These are phyloP conservation scores for Micractinium sp. DNA, from an alignment of 139 green algal species.

Conservation along the genomic window DNA sequence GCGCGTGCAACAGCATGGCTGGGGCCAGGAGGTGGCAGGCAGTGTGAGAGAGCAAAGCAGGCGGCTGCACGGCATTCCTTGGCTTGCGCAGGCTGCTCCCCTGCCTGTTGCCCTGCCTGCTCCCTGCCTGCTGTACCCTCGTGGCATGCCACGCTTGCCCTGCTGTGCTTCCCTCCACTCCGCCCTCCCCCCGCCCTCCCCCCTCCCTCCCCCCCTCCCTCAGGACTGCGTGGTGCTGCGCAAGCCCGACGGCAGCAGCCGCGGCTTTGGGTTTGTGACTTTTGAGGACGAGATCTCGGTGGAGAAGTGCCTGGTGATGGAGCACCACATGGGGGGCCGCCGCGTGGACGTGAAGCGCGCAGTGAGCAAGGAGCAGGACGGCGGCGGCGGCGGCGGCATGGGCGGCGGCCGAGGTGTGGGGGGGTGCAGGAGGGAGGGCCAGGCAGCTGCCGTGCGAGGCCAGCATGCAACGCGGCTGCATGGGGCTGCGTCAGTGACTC, in stretches of 20 bases:
- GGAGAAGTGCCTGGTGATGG: slow-evolving; percentile 76
- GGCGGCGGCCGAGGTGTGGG: slow-evolving; percentile 20
- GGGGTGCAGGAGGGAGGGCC: neutral
- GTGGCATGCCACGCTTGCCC: neutral
- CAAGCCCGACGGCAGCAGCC: slow-evolving; percentile 70
- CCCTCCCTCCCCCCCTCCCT: neutral
- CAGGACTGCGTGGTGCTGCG: slow-evolving; percentile 60
- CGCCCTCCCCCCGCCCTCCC: neutral
- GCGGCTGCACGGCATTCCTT: neutral
- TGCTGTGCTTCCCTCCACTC: neutral
- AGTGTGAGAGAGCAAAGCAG: neutral
- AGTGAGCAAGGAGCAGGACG: slow-evolving; percentile 66
- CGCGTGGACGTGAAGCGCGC: slow-evolving; percentile 81
- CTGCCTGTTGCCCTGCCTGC: neutral
- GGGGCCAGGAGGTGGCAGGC: too few species aligned
- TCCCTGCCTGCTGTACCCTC: neutral
- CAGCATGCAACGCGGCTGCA: neutral
- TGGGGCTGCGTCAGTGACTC: neutral
- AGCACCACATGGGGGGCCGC: slow-evolving; percentile 56
- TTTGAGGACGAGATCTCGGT: slow-evolving; percentile 78
- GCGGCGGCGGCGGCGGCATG: neutral
- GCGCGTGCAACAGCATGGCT: too few species aligned
- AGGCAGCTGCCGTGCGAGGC: neutral
- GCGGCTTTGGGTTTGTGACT: slow-evolving; percentile 90
- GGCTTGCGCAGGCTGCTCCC: neutral